These are phyloP conservation scores for Globisporangium middletonii DNA, from an alignment of 352 stramenopile species.

Conservation along the genomic window DNA sequence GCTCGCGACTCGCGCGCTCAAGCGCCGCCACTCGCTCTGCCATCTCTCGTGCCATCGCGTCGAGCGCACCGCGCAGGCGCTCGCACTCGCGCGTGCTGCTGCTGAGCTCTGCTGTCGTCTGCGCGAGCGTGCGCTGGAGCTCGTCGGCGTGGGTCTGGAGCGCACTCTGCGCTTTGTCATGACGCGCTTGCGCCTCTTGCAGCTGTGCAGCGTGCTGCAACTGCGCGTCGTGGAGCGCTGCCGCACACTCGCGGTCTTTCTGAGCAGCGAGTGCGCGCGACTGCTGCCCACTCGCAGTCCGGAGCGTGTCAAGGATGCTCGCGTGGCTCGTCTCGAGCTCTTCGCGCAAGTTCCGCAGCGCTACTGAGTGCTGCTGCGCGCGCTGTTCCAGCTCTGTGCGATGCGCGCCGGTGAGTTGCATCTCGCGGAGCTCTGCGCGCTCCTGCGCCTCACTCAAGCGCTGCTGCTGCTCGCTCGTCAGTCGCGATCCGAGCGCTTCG, in stretches of 20 bases:
- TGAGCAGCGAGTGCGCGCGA: conserved; percentile 19
- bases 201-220: conserved; percentile 1
- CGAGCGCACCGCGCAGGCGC: conserved; percentile 20
- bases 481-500: conserved; percentile 4
- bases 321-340: conserved; percentile 19
- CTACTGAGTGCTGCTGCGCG: conserved; percentile 16
- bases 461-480: conserved; percentile 6
- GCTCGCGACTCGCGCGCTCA: conserved; percentile 32
- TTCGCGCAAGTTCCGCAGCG: conserved; percentile 14
- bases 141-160: conserved; percentile 22
- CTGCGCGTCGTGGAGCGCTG: conserved; percentile 23
- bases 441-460: conserved; percentile 4
- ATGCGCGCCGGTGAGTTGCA: conserved; percentile 12
- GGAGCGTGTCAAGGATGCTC: conserved; percentile 25
- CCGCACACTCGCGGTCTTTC: conserved; percentile 35
- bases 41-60: conserved; percentile 28
- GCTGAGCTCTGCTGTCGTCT: conserved; percentile 26
- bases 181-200: conserved; percentile 15
- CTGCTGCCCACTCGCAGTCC: conserved; percentile 27
- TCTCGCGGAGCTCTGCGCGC: neutral
- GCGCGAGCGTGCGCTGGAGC: conserved; percentile 18
- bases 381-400: conserved; percentile 15
- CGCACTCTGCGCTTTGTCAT: conserved; percentile 21
- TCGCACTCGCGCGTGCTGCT: conserved; percentile 24
- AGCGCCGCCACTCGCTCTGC: conserved; percentile 23